Evolutionary conservation across 116 monocot species (phyloP), one percentile per base, ranked within the genome.

Genomic region (Papilionanthe hybrid): DNA sequence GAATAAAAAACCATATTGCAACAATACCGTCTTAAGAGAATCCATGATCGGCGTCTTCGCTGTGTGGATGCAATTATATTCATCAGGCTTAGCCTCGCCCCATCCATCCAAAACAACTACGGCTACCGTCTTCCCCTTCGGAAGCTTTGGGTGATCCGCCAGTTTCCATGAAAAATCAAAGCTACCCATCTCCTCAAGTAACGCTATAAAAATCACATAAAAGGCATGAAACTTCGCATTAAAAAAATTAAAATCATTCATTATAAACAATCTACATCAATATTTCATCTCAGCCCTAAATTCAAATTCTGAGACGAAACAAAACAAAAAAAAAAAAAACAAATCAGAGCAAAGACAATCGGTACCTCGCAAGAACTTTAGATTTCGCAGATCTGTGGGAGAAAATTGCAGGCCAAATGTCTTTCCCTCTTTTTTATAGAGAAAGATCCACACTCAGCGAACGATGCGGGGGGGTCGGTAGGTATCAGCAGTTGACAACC

Each of bases 21-120:
- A 69, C 4, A 69, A 50, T 86, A 94, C 97, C 79, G 88, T 75
- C 80, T 97, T 97, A 72, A 97, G 89, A 30, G 97, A 90, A 82
- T 97, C 97, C 97, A 97, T 97, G 78, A 91, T 90, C 5, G 97
- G 97, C 27, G 97, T 97, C 71, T 97, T 82, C 7, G 97, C 97
- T 32, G 92, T 87, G 83, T 97, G 94, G 77, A 97, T 92, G 85
- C 97, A 97, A 85, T 97, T 97, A 49, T 88, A 97, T 78, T 97
- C 47, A 67, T 97, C 94, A 27, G 94, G 85, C 23, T 87, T 89
- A 71, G 97, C 97, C 75, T 97, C 97, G 22, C 94, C 97, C 97
- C 97, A 94, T 55, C 97, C 97, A 80, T 96, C 96, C 68, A 97
- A 83, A 72, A 97, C 97, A 28, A 97, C 84, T n/a, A 97, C 77